Percentiles rank a stretch among this genome's conserved stretches.
These are phyloP conservation scores for Parastagonospora avenae DNA, from an alignment of 2,329 filamentous ascomycete genomes.

Conservation along the genomic window DNA sequence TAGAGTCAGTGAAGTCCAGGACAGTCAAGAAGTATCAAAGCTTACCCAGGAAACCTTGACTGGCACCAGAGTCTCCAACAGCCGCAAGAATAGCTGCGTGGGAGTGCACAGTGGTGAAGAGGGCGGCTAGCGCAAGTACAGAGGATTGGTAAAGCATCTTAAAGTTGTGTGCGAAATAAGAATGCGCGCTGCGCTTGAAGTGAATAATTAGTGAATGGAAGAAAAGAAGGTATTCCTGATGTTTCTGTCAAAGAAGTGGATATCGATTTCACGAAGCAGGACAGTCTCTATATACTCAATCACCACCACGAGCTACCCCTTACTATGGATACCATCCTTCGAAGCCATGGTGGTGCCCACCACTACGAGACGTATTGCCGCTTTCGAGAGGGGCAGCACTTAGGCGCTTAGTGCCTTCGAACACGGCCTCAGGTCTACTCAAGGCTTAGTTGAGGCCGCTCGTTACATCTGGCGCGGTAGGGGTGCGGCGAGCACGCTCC, in stretches of 20 bases:
- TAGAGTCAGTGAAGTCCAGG: slow-evolving; percentile 2
- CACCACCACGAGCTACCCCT: slow-evolving; percentile 4
- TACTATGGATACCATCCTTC: slow-evolving; percentile 4
- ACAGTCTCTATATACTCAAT: background rate
- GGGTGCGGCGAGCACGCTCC: slow-evolving; percentile 9
- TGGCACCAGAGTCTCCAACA: slow-evolving; percentile 33
- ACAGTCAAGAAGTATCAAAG: background rate
- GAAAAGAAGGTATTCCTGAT: slow-evolving; percentile 17
- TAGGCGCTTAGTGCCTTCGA: slow-evolving; percentile 7
- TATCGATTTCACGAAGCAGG: background rate
- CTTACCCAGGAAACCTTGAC: slow-evolving; percentile 41
- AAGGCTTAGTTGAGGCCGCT: slow-evolving; percentile 3
- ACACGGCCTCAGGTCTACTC: slow-evolving; percentile 2
- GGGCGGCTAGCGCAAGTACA: slow-evolving; percentile 36
- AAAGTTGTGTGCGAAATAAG: slow-evolving; percentile 9
- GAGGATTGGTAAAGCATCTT: slow-evolving; percentile 34
- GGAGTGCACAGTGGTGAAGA: slow-evolving; percentile 34
- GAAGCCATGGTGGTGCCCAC: slow-evolving; percentile 25
- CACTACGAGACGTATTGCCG: slow-evolving; percentile 26
- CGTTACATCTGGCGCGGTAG: slow-evolving; percentile 11
- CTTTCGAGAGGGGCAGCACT: slow-evolving; percentile 13
- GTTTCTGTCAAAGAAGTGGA: background rate
- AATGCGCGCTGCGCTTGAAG: slow-evolving; percentile 35
- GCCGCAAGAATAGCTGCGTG: slow-evolving; percentile 40
- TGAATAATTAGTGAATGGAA: slow-evolving; percentile 18